Evolutionary conservation across 179 eudicot species (phyloP), one percentile per base, ranked within the genome.

Genomic region (Heliamphora pulchella): DNA sequence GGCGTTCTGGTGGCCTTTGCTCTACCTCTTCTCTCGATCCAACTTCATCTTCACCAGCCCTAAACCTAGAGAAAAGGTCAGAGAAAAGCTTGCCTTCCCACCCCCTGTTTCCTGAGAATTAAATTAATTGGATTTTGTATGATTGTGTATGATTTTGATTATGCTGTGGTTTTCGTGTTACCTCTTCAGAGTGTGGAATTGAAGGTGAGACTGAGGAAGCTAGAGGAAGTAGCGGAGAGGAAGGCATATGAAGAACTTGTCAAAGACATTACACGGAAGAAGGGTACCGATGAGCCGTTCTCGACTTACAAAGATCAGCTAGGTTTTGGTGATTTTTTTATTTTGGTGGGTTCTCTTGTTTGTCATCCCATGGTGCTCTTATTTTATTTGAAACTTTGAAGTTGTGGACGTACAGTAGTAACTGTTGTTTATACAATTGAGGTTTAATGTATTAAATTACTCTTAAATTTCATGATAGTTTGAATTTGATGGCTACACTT

Each of bases 31-130:
- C 31, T 31, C 85, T 18, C 92, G 88, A 15, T 89, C 94, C 43
- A 73, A 69, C 3, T 89, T 94, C 77, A 31, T 94, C 71, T 87
- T 93, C 55, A 77, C 79, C 57, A 88, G 89, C 85, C 98, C 98
- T 61, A 88, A 91, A 81, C 96, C 98, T 3, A 84, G 97, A 46
- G 88, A 91, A 79, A 93, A 92, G 96, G 97, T 88, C 17, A 61
- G 55, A 39, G 8, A 66, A 68, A 64, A 8, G 2, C 8, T 0
- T 6, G 3, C 8, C 3, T 0, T 8, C 3, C 14, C 48, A 8
- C 47, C 50, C 2, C 7, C 58, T 31, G 47, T 54, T 54, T 22
- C 46, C 7, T 1, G 2, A 22, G 15, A 22, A 31, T 31, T 31
- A 13, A 53, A 11, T 53, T 47, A 47, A 17, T 9, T 22, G 48